Evolutionary conservation across 495 filamentous ascomycete genomes (phyloP), one percentile per base, ranked within the genome.

Genomic region (Hypoxylon intermedium): DNA sequence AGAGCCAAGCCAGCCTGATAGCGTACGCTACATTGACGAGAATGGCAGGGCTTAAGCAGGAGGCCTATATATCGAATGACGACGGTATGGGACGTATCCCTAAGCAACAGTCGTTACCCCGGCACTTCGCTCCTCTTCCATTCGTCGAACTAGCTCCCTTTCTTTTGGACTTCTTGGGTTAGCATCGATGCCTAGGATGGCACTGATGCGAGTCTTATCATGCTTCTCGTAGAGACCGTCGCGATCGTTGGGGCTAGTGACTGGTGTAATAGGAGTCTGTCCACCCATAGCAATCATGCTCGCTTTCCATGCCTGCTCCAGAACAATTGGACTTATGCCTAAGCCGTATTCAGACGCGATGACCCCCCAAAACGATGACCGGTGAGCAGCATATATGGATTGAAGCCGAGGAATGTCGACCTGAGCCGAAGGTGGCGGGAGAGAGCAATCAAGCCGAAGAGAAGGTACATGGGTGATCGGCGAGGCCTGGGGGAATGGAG

Each of bases 231-330:
- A 77, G 11, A 72, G 16, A n/a, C 51, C 46, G 5, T 69, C 60
- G 21, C 74, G 73, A 9, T 75, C 76, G 18, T 78, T 73, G 0
- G 79, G 79, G 48, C 77, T 80, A 1, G 72, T 71, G 5, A 75
- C 70, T 0, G 79, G 79, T 1, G 79, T 80, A 40, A 81, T 75
- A 7, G 76, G 76, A 5, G 76, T 78, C 49, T 76, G 75, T 26
- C 60, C 57, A 18, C 54, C 53, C 19, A 59, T 66, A 33, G 54
- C 30, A 21, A 67, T 43, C 34, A 69, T 60, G 45, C 70, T 78
- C n/a, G 79, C 74, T 58, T 82, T 81, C 88, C 88, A 92, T 6
- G 85, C 83, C 58, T 87, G 82, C 70, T 91, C 88, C 12, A 92
- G 77, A 12, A 84, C 76, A 16, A 82, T 76, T 9, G 87, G 84